These are phyloP conservation scores for Pluteus cervinus DNA, from an alignment of 768 basidiomycete genomes.

Conservation along the genomic window DNA sequence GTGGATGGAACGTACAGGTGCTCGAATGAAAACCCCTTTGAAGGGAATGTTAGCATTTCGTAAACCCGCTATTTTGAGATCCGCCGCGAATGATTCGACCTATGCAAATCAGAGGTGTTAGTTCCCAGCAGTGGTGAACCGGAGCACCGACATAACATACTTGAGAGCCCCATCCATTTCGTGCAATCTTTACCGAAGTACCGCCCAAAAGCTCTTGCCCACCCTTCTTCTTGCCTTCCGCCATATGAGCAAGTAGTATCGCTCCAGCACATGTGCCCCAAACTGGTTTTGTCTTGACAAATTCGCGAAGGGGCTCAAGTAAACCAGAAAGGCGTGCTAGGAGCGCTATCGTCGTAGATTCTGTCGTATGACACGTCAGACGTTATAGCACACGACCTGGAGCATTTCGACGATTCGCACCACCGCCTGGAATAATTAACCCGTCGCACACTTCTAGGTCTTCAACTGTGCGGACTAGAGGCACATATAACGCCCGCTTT, in stretches of 20 bases:
- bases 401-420: slow-evolving; percentile 25
- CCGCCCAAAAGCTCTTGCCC: slow-evolving; percentile 85
- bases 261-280: slow-evolving; percentile 98
- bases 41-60: slow-evolving; percentile 57
- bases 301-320: slow-evolving; percentile 71
- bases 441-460: slow-evolving; percentile 77
- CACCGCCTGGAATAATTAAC: slow-evolving; percentile 91
- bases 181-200: slow-evolving; percentile 69
- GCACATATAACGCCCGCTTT: slow-evolving; percentile 35
- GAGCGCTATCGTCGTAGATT: slow-evolving; percentile 89
- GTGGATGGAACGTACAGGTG: slow-evolving; percentile 56
- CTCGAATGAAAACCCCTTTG: slow-evolving; percentile 88
- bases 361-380: slow-evolving; percentile 26
- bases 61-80: slow-evolving; percentile 59
- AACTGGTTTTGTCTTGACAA: slow-evolving; percentile 66
- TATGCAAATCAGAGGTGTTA: slow-evolving; percentile 21
- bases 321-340: slow-evolving; percentile 70
- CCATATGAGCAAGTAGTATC: slow-evolving; percentile 72
- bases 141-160: slow-evolving; percentile 34
- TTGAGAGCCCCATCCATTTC: slow-evolving; percentile 95
- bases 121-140: background rate
- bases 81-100: slow-evolving; percentile 89
- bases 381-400: background rate
- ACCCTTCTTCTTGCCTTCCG: slow-evolving; percentile 76
- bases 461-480: slow-evolving; percentile 66